phyloP scores from a whole-genome alignment of 768 basidiomycete genomes.

The Rhizopogon vinicolor region DNA sequence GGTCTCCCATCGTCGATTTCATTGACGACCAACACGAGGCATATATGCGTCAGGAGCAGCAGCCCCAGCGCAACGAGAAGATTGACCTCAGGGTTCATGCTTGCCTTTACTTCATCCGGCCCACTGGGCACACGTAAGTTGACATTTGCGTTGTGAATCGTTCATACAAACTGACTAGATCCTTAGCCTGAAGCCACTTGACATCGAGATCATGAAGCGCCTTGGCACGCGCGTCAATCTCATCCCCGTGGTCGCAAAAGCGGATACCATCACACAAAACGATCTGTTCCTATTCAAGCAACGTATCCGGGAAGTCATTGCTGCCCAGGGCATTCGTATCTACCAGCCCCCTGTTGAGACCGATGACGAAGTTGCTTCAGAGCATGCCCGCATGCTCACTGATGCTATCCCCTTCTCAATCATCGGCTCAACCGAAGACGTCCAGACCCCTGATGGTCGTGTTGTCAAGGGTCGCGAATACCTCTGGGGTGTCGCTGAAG shows the following conservation, averaged over 20 bases:
- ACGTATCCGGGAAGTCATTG: slow-evolving; percentile 86
- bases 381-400: slow-evolving; percentile 83
- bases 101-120: slow-evolving; percentile 94
- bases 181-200: slow-evolving; percentile 81
- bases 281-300: slow-evolving; percentile 92
- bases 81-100: slow-evolving; percentile 95
- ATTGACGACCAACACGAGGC: slow-evolving; percentile 95
- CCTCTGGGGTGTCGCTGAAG: slow-evolving; percentile 99
- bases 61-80: slow-evolving; percentile 93
- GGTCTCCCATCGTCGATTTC: slow-evolving; percentile 98
- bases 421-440: slow-evolving; percentile 95
- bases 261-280: slow-evolving; percentile 93
- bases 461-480: slow-evolving; percentile 97
- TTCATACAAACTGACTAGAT: slow-evolving; percentile 1
- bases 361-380: slow-evolving; percentile 82
- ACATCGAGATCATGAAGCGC: slow-evolving; percentile 99
- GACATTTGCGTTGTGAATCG: background rate
- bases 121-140: slow-evolving; percentile 93
- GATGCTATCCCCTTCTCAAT: slow-evolving; percentile 98
- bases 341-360: slow-evolving; percentile 90
- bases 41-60: slow-evolving; percentile 98
- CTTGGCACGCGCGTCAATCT: slow-evolving; percentile 97
- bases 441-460: slow-evolving; percentile 85
- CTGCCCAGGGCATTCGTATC: slow-evolving; percentile 90
- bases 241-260: slow-evolving; percentile 96